A percentile compares a stretch with the other conserved stretches of the same genome.
These are phyloP conservation scores for Nitzschia sp. DNA, from an alignment of 108 stramenopile species.

Conservation along the genomic window DNA sequence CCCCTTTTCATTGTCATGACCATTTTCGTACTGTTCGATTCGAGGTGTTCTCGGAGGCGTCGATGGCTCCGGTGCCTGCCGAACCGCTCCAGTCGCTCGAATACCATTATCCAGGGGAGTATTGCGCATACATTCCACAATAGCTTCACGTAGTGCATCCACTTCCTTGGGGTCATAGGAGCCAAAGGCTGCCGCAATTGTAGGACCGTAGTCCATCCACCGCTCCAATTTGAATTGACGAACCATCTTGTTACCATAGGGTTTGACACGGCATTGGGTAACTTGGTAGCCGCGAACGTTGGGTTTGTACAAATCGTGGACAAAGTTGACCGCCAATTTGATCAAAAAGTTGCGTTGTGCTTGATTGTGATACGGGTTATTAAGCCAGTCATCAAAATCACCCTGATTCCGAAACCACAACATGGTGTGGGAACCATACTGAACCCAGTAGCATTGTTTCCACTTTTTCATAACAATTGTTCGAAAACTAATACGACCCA, in stretches of 20 bases:
- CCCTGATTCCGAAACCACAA: slow-evolving; percentile 72
- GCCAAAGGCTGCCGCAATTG: slow-evolving; percentile 91
- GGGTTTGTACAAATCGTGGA: slow-evolving; percentile 82
- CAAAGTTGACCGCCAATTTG: slow-evolving; percentile 88
- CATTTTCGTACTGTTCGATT: neutral
- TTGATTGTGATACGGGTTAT: slow-evolving; percentile 84
- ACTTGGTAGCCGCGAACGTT: slow-evolving; percentile 89
- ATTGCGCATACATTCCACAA: slow-evolving; percentile 85
- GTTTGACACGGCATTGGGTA: slow-evolving; percentile 79
- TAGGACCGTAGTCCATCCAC: slow-evolving; percentile 93
- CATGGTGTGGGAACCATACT: slow-evolving; percentile 78
- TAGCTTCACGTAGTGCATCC: slow-evolving; percentile 66
- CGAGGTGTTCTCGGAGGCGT: neutral
- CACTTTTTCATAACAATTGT: slow-evolving; percentile 90
- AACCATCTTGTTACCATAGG: slow-evolving; percentile 80
- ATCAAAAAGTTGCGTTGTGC: slow-evolving; percentile 80
- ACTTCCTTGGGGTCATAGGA: slow-evolving; percentile 80
- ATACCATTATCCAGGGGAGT: slow-evolving; percentile 61
- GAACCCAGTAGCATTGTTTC: slow-evolving; percentile 91
- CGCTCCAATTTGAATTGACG: slow-evolving; percentile 91
- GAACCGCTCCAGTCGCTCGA: slow-evolving; percentile 62
- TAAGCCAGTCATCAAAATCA: slow-evolving; percentile 89
- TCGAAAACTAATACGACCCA: slow-evolving; percentile 85
- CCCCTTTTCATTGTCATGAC: neutral
- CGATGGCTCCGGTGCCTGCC: slow-evolving; percentile 12